Percentiles rank a stretch among this genome's conserved stretches.
Conservation (phyloP, 1,139 yeast genomes). For the Scheffersomyces stambukii region DNA sequence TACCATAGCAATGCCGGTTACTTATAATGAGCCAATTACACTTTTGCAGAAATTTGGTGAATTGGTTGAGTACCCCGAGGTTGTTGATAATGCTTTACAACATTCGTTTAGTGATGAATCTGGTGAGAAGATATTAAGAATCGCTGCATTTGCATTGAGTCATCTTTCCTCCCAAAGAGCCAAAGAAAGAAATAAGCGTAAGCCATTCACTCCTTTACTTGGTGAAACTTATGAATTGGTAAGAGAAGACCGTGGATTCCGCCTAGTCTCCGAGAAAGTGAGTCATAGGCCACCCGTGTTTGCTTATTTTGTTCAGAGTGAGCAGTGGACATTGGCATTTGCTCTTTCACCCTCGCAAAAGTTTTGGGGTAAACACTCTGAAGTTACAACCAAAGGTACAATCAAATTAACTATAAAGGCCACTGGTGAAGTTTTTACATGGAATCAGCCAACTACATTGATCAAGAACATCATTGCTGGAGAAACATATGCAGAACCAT, state of each 20-base stretch:
- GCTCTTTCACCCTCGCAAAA: conserved; percentile 81
- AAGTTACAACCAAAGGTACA: conserved; percentile 71
- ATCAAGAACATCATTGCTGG: conserved; percentile 90
- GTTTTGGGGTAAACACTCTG: conserved; percentile 94
- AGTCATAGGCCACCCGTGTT: conserved; percentile 78
- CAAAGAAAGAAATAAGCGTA: conserved; percentile 72
- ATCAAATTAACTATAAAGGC: conserved; percentile 51
- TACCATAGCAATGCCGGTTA: conserved; percentile 89
- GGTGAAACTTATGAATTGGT: conserved; percentile 88
- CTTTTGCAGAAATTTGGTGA: conserved; percentile 79
- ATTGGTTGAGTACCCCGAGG: conserved; percentile 65
- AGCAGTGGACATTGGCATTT: conserved; percentile 71
- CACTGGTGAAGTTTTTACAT: conserved; percentile 70
- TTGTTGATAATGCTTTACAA: conserved; percentile 59
- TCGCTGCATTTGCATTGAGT: conserved; percentile 83
- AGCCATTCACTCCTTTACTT: conserved; percentile 87
- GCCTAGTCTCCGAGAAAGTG: conserved; percentile 76
- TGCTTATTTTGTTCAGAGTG: conserved; percentile 73
- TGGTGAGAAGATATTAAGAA: conserved; percentile 60
- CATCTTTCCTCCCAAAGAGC: conserved; percentile 66
- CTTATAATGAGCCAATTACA: conserved; percentile 86
- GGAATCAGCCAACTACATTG: conserved; percentile 80
- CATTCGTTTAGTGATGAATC: conserved; percentile 32
- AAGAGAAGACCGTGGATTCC: conserved; percentile 67
- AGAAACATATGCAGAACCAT: conserved; percentile 91